phyloP scores from a whole-genome alignment of 352 stramenopile genomes.

The Thalassiosira hispida region DNA sequence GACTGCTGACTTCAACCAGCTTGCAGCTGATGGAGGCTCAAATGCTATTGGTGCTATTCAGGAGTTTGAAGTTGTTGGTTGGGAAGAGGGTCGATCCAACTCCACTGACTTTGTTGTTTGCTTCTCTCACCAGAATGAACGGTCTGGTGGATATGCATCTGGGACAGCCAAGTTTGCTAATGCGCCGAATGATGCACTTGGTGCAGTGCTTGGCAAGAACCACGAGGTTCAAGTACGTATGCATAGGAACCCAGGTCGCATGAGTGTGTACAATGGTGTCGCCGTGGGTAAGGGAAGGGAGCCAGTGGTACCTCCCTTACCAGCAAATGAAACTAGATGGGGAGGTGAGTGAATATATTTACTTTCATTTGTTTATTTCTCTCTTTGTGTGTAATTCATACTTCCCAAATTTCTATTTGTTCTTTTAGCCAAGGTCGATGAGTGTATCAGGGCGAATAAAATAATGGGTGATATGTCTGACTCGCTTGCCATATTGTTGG shows the following conservation, averaged over 20 bases:
- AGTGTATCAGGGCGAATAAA: neutral
- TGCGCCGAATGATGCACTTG: conserved; percentile 13
- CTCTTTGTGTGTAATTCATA: too few species aligned
- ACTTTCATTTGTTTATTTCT: neutral
- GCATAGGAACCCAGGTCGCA: neutral
- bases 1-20: conserved; percentile 18
- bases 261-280: conserved; percentile 19
- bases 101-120: conserved; percentile 24
- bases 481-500: neutral
- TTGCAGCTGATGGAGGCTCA: conserved; percentile 29
- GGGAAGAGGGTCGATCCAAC: conserved; percentile 5
- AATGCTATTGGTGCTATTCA: conserved; percentile 39
- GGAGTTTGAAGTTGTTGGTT: conserved; percentile 27
- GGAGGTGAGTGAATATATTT: neutral
- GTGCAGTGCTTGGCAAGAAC: conserved; percentile 28
- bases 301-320: conserved; percentile 17
- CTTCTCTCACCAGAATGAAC: conserved; percentile 32
- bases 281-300: conserved; percentile 5
- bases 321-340: conserved; percentile 25
- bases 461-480: conserved; percentile 20
- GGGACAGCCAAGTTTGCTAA: conserved; percentile 28
- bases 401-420: too few species aligned
- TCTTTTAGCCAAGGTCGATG: conserved; percentile 1
- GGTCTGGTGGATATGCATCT: conserved; percentile 24
- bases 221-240: conserved; percentile 22